Base-by-base conservation (phyloP, 441 rosid genomes). In the Erodium trifolium region DNA sequence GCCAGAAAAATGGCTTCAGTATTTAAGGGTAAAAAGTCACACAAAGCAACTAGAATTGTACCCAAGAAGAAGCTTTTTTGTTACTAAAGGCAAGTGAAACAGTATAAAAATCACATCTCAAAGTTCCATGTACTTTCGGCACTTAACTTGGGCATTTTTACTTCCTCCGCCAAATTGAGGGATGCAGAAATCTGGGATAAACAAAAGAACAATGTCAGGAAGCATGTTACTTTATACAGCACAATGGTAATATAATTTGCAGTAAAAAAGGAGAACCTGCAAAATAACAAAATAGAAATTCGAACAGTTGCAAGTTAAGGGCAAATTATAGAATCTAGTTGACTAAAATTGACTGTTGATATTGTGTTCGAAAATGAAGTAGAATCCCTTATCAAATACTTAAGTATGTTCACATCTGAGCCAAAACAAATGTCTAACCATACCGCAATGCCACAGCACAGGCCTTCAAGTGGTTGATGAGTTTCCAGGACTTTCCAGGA, bases 41-140 rank as follows among this genome's bases (percentile, higher is more conserved):
- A 7, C 12, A 51, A 43, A 71, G 34, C 3, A 31, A 31, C 34
- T 31, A 31, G 34, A 31, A 31, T 31, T 31, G 34, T 3, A 31
- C 34, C 34, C 34, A 31, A 31, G 34, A 31, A 31, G 34, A n/a
- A n/a, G n/a, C n/a, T 3, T 31, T 31, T 31, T 31, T 31, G 34
- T 31, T 31, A 31, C 34, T 2, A 31, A 31, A 2, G 34, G 34
- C 34, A 31, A 31, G 34, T 31, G 34, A 31, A 31, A 2, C 34
- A 31, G 34, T 31, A 31, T 31, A 78, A 27, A 45, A 13, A 65
- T 85, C 70, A 85, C 72, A 88, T 73, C 67, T 88, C 89, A 51
- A 87, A 76, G 75, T 84, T 78, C 93, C 93, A 90, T 4, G 87
- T 80, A 8, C 75, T 85, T 77, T 90, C 96, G 3, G 92, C 96